Percentiles rank a stretch among this genome's conserved stretches.
These are phyloP conservation scores for Suhomyces bokatorum DNA, from an alignment of 1,139 yeast species.

Conservation along the genomic window DNA sequence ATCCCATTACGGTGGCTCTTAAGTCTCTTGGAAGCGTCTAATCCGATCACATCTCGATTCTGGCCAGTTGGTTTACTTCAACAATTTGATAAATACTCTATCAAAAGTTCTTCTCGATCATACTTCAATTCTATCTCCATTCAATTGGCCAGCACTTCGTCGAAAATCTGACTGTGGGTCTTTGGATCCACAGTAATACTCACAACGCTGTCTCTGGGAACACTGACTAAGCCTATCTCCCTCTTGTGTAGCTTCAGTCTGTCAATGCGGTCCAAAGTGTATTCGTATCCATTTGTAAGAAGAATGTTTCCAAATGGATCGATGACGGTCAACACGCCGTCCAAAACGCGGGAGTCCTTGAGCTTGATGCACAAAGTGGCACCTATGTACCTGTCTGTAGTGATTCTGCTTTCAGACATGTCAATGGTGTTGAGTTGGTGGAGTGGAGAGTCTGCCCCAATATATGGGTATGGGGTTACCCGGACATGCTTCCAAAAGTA, in stretches of 20 bases:
- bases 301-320: constrained; percentile 50
- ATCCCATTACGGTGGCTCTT: no score
- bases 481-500: constrained; percentile 4
- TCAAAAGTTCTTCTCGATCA: no score
- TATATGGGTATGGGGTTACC: constrained; percentile 4
- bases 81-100: no score
- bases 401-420: constrained; percentile 4
- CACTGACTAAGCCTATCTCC: constrained; percentile 49
- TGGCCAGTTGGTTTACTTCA: no score
- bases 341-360: constrained; percentile 34
- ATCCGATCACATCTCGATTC: no score
- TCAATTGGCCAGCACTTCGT: neutral
- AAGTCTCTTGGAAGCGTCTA: no score
- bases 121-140: no score
- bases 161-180: constrained; percentile 15
- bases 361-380: constrained; percentile 30
- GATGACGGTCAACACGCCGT: constrained; percentile 43
- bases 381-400: constrained; percentile 37
- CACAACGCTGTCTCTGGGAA: constrained; percentile 36
- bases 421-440: neutral
- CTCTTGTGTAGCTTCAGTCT: constrained; percentile 27
- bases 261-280: constrained; percentile 30
- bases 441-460: neutral
- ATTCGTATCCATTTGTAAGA: constrained; percentile 38
- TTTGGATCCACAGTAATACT: constrained; percentile 28